Base-by-base conservation (phyloP, 1,284 basidiomycete genomes). In the Cystobasidiaceae sp. region DNA sequence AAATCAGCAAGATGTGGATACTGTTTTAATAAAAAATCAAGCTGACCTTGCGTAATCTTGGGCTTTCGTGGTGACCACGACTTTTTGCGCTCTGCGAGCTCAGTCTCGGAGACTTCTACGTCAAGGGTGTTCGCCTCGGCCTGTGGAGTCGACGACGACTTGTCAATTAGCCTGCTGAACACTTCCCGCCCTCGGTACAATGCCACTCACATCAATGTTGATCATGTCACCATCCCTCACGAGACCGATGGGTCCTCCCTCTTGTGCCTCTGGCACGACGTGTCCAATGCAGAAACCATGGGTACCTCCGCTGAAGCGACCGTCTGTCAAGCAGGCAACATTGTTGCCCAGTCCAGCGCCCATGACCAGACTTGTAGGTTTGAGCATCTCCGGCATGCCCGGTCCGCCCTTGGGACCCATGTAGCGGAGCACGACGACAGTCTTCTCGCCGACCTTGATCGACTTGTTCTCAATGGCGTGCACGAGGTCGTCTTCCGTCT, bases 371-470 rank as follows among this genome's bases (percentile, higher is more conserved):
- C 84, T 86, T n/a, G 92, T 96, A 6, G 90, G 91, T 69, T 93
- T 93, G 59, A 94, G 82, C 91, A 93, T 93, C 79, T 93, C 90
- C 48, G 89, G 91, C 90, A 93, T 93, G 58, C 91, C 89, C 84
- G 62, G 25, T 23, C 90, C 91, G 66, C 90, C 91, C 78, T 88
- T 87, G 41, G 90, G 90, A 50, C 90, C 90, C 69, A 93, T 84
- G 75, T 93, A 93, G 52, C 91, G 82, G 73, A 93, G 81, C 60
- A 93, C 86, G 66, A 87, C 86, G n/a, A 93, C 75, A 69, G 83
- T 89, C 81, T 92, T 92, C 78, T 90, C 88, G 0, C 92, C 92
- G 32, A 86, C 80, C 73, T 86, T 91, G 77, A 98, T 89, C 69
- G 88, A 85, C 13, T 90, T 90, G 6, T 80, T 82, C 75, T 87